Conservation (phyloP, 108 stramenopile species). For the Phaeodactylum tricornutum region DNA sequence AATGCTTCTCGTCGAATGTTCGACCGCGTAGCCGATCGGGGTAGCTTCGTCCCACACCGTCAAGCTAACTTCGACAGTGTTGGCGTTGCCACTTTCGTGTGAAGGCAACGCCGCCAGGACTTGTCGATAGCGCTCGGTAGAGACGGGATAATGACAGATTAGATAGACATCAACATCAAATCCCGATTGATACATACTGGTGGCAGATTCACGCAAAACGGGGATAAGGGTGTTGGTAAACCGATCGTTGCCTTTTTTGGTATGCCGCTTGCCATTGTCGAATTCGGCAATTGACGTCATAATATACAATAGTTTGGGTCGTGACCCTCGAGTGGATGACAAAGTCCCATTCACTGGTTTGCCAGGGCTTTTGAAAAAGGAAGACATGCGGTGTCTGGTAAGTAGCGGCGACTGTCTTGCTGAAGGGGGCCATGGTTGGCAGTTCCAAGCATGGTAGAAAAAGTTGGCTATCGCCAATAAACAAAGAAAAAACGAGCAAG, state of each 20-base stretch:
- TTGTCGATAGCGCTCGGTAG: conserved; percentile 17
- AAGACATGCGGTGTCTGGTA: too few relatives aligned
- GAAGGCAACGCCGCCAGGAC: conserved; percentile 36
- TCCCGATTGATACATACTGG: conserved; percentile 38
- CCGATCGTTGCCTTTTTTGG: conserved; percentile 42
- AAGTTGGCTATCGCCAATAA: too few relatives aligned
- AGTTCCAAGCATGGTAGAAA: too few relatives aligned
- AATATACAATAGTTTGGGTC: conserved; percentile 46
- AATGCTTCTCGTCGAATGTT: background rate
- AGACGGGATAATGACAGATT: conserved; percentile 21
- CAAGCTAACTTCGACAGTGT: too few relatives aligned
- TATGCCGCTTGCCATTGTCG: conserved; percentile 44
- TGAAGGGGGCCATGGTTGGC: too few relatives aligned
- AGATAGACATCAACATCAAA: conserved; percentile 50
- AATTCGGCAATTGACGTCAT: conserved; percentile 51
- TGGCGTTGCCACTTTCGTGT: too few relatives aligned
- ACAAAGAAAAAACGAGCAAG: too few relatives aligned
- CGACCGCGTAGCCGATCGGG: conserved; percentile 50
- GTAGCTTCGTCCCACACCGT: conserved; percentile 61
- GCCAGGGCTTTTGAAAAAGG: too few relatives aligned
- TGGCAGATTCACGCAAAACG: conserved; percentile 39
- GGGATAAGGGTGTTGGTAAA: conserved; percentile 48
- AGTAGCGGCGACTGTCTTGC: too few relatives aligned
- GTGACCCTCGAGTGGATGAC: too few relatives aligned
- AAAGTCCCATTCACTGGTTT: too few relatives aligned